These are phyloP conservation scores for Colletotrichum coccodes DNA, from an alignment of 2,329 filamentous ascomycete genomes.

Conservation along the genomic window DNA sequence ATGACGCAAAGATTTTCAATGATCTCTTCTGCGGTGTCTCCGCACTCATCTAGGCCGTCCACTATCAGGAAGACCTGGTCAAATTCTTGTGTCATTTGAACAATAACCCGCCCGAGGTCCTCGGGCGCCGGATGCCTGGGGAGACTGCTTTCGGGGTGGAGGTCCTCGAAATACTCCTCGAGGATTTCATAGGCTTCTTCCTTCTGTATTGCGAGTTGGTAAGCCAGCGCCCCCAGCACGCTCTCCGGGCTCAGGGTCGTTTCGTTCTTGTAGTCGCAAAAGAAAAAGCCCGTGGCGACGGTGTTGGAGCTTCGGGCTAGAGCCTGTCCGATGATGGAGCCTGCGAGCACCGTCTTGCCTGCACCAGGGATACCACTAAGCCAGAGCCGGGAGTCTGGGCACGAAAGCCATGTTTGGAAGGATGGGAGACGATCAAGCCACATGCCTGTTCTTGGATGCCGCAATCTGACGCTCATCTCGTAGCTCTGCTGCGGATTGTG, in stretches of 20 bases:
- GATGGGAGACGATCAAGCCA: background rate
- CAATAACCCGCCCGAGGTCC: background rate
- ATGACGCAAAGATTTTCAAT: background rate
- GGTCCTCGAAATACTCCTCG: background rate
- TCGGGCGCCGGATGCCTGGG: background rate
- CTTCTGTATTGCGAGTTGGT: constrained; percentile 9
- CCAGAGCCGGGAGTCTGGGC: background rate
- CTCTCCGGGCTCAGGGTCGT: background rate
- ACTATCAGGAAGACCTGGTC: background rate
- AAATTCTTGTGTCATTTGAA: background rate
- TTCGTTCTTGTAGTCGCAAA: constrained; percentile 8
- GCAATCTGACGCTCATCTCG: background rate
- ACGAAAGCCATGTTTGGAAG: background rate
- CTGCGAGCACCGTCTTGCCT: constrained; percentile 7
- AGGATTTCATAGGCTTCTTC: background rate
- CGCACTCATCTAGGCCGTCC: constrained; percentile 9
- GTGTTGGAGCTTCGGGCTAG: background rate
- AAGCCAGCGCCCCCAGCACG: background rate
- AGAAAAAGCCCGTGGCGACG: background rate
- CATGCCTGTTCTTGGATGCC: background rate
- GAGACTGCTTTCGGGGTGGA: rapidly evolving
- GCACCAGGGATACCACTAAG: constrained; percentile 8
- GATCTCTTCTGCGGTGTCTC: background rate
- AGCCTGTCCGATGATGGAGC: background rate
- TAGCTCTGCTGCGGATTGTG: constrained; percentile 13